Conservation (phyloP, 2,329 filamentous ascomycete genomes). For the Aspergillaceae sp. region DNA sequence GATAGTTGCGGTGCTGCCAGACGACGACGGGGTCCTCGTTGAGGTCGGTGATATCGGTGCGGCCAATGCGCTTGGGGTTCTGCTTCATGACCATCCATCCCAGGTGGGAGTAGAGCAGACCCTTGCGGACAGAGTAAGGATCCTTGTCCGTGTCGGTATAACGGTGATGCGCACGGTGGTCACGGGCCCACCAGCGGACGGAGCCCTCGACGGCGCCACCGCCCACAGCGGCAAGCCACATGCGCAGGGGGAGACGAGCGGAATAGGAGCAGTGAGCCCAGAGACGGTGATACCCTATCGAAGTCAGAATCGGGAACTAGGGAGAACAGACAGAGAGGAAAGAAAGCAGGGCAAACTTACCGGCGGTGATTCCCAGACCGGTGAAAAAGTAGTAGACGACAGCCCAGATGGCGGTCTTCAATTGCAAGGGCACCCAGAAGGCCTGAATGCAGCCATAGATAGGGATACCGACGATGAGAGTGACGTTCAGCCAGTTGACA, state of each 20-base stretch:
- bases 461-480: constrained; percentile 70
- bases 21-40: constrained; percentile 79
- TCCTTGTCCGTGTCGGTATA: constrained; percentile 92
- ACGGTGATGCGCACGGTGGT: constrained; percentile 79
- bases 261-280: constrained; percentile 84
- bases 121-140: constrained; percentile 84
- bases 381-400: constrained; percentile 77
- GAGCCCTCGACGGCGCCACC: constrained; percentile 79
- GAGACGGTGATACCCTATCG: constrained; percentile 63
- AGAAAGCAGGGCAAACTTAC: constrained; percentile 36
- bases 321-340: not conserved
- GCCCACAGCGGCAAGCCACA: constrained; percentile 73
- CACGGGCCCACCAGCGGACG: constrained; percentile 80
- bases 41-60: constrained; percentile 78
- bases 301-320: not conserved
- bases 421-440: constrained; percentile 67
- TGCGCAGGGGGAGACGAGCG: constrained; percentile 63
- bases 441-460: constrained; percentile 63
- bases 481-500: constrained; percentile 86
- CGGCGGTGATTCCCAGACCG: constrained; percentile 69
- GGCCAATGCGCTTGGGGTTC: constrained; percentile 80
- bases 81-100: constrained; percentile 94
- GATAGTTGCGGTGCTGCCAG: constrained; percentile 81
- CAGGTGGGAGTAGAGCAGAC: constrained; percentile 71
- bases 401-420: constrained; percentile 65